Evolutionary conservation across 2,329 filamentous ascomycete species (phyloP), one percentile per base, ranked within the genome.

Genomic region (Colletotrichum lupini): DNA sequence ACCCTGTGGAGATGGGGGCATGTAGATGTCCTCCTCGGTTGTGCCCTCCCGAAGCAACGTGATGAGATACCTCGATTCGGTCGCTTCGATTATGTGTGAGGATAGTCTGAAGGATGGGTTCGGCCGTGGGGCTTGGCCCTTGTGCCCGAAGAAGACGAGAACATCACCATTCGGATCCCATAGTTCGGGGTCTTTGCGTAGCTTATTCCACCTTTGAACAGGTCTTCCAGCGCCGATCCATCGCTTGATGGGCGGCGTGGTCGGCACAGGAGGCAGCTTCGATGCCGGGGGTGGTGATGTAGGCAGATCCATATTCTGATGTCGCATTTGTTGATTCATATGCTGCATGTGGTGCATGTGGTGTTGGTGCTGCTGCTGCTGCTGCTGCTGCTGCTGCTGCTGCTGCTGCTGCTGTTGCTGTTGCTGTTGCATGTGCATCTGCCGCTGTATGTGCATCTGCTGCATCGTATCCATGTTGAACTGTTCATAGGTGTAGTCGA

Each of bases 161-260:
- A 90, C 89, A 72, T 92, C 90, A 26, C 90, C 90, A 69, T 89
- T 88, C 0, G 86, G 86, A 76, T 91, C 88, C 89, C 89, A 92
- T 2, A 91, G 80, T 75, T 91, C 89, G 1, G 88, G 88, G 61
- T 91, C 89, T 77, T 90, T 89, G 11, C 87, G 84, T 2, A 90
- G 81, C 77, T 89, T 90, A 76, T 89, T 90, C 88, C 88, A 90
- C 35, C 85, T 82, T 63, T 87, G 84, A 0, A 86, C 83, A 0
- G 86, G 83, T 16, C 85, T 81, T 1, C 88, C 87, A 3, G 80
- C 83, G 0, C 88, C 88, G 14, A 87, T 81, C 88, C 88, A 91
- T 14, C 87, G 86, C 76, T 86, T 88, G 70, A 89, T 85, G 3
- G 83, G 81, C 0, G 86, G 84, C 19, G 80, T 75, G 11, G 74